These are phyloP conservation scores for Knoxia roxburghii DNA, from an alignment of 257 asterid genomes.

Conservation along the genomic window DNA sequence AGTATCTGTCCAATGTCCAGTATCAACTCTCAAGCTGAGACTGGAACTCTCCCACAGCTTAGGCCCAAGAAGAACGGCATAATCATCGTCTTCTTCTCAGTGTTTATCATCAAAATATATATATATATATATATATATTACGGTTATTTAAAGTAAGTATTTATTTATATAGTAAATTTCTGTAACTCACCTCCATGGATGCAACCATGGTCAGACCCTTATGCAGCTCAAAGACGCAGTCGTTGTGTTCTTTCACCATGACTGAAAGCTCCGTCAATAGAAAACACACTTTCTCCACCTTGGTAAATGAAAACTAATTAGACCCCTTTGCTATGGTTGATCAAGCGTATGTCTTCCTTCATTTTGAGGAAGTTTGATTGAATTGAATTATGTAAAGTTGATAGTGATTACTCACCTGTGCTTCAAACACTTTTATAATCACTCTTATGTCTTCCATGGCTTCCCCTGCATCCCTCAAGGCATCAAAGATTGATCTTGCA, in stretches of 20 bases:
- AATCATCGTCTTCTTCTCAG: too few relatives aligned
- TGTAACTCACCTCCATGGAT: conserved; percentile 42
- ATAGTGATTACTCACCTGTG: conserved; percentile 30
- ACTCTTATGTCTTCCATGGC: conserved; percentile 40
- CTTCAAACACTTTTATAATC: conserved; percentile 32
- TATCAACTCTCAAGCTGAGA: too few relatives aligned
- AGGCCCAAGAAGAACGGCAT: not conserved
- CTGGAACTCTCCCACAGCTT: too few relatives aligned
- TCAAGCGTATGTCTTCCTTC: too few relatives aligned
- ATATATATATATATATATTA: too few relatives aligned
- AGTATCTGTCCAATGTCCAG: too few relatives aligned
- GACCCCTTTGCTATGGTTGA: too few relatives aligned
- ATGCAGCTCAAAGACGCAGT: conserved; percentile 37
- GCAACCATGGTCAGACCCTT: conserved; percentile 22
- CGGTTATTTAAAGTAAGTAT: too few relatives aligned
- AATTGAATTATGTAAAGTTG: too few relatives aligned
- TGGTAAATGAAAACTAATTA: not conserved
- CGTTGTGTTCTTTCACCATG: conserved; percentile 40
- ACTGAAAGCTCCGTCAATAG: conserved; percentile 51
- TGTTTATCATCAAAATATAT: too few relatives aligned
- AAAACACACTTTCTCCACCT: conserved; percentile 56
- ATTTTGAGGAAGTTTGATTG: too few relatives aligned
- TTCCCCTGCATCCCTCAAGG: conserved; percentile 30
- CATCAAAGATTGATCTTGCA: conserved; percentile 33
- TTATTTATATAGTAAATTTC: too few relatives aligned